Conservation (phyloP, 1,284 basidiomycete genomes). For the Athelia psychrophila region DNA sequence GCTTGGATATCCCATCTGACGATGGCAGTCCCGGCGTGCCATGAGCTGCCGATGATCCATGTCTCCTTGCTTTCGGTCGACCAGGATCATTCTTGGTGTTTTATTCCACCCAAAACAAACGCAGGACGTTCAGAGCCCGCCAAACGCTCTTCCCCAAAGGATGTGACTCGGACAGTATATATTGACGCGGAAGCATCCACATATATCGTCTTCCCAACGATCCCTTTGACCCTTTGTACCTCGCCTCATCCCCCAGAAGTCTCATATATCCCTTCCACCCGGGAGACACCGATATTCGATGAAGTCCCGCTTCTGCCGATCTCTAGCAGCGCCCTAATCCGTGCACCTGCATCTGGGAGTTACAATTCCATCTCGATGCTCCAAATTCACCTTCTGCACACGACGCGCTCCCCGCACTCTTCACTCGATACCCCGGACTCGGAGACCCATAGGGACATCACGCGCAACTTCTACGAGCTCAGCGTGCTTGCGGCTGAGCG, state of each 20-base stretch:
- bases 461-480: conserved; percentile 66
- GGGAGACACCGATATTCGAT: background rate
- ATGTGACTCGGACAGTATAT: conserved; percentile 28
- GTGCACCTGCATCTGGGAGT: conserved; percentile 39
- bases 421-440: conserved; percentile 31
- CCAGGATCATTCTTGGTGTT: conserved; percentile 50
- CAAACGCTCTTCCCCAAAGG: conserved; percentile 9
- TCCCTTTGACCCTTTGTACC: conserved; percentile 32
- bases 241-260: conserved; percentile 26
- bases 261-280: conserved; percentile 31
- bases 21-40: conserved; percentile 27
- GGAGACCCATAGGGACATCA: conserved; percentile 53
- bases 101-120: conserved; percentile 25
- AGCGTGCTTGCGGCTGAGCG: conserved; percentile 52
- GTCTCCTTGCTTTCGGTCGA: conserved; percentile 57
- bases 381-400: conserved; percentile 59
- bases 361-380: conserved; percentile 47
- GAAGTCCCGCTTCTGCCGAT: conserved; percentile 12
- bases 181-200: conserved; percentile 47
- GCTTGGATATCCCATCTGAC: conserved; percentile 63
- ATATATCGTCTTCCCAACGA: conserved; percentile 45
- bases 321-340: conserved; percentile 42
- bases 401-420: conserved; percentile 37
- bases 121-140: conserved; percentile 1
- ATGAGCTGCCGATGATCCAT: conserved; percentile 43